Conservation (phyloP, 2,329 filamentous ascomycete species). For the Achaetomium macrosporum region DNA sequence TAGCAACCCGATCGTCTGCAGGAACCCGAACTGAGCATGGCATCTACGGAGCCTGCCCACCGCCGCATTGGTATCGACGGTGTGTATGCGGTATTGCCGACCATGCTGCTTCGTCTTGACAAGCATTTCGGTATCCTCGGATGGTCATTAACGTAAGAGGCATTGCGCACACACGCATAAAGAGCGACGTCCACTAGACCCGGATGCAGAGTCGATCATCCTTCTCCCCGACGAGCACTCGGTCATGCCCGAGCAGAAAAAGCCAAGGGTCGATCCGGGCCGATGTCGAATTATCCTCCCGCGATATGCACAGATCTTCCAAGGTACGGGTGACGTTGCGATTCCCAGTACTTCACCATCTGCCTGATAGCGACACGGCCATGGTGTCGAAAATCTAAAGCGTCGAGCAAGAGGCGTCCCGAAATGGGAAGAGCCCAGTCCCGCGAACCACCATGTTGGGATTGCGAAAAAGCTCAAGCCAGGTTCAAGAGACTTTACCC, state of each 20-base stretch:
- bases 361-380: constrained; percentile 6
- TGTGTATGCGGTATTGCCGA: constrained; percentile 1
- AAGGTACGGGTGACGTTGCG: not conserved
- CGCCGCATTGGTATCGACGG: not conserved
- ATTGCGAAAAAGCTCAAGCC: constrained; percentile 19
- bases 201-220: constrained; percentile 9
- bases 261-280: constrained; percentile 17
- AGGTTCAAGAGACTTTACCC: constrained; percentile 24
- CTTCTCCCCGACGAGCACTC: constrained; percentile 5
- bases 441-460: constrained; percentile 22
- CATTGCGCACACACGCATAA: constrained; percentile 1
- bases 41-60: not conserved
- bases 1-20: constrained; percentile 12
- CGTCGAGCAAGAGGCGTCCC: constrained; percentile 1
- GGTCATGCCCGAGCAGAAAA: constrained; percentile 18
- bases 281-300: constrained; percentile 13
- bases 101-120: not conserved
- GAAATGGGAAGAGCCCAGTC: constrained; percentile 4
- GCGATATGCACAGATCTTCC: not conserved
- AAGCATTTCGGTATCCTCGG: not conserved
- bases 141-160: not conserved
- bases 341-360: not conserved
- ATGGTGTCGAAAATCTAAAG: constrained; percentile 5
- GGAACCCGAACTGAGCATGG: constrained; percentile 10
- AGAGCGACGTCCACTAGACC: not conserved